Percentiles rank a stretch among this genome's conserved stretches.
phyloP scores from a whole-genome alignment of 2,329 filamentous ascomycete species.

The Periconia sp. region DNA sequence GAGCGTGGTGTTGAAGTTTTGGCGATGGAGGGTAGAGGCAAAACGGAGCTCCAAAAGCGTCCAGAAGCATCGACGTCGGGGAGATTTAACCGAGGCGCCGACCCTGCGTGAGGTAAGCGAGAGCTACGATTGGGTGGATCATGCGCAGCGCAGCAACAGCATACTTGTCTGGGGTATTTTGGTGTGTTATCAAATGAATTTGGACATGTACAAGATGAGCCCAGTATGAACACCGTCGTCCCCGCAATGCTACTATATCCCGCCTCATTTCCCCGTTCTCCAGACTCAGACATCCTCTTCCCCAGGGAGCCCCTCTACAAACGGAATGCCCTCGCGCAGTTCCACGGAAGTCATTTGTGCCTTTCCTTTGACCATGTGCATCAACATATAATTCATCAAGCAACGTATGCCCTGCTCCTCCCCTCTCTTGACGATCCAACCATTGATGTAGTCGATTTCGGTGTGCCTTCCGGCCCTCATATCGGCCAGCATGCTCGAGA shows the following conservation, averaged over 20 bases:
- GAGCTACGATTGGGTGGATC: neutral
- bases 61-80: constrained; percentile 33
- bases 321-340: constrained; percentile 47
- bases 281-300: constrained; percentile 10
- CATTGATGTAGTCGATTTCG: constrained; percentile 86
- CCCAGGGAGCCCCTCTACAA: constrained; percentile 21
- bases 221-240: too few relatives aligned
- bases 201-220: too few relatives aligned
- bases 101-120: neutral
- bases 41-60: constrained; percentile 26
- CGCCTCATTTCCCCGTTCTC: neutral
- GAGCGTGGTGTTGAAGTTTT: constrained; percentile 9
- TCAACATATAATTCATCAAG: constrained; percentile 74
- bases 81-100: constrained; percentile 10
- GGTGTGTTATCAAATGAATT: too few relatives aligned
- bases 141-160: too few relatives aligned
- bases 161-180: too few relatives aligned
- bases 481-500: constrained; percentile 72
- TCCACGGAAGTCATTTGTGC: constrained; percentile 54
- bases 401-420: constrained; percentile 74
- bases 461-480: constrained; percentile 66
- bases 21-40: constrained; percentile 15
- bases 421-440: constrained; percentile 80
- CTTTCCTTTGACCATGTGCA: constrained; percentile 76
- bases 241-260: neutral